Percentiles rank a stretch among this genome's conserved stretches.
These are phyloP conservation scores for Canariomyces notabilis DNA, from an alignment of 2,329 filamentous ascomycete genomes.

Conservation along the genomic window DNA sequence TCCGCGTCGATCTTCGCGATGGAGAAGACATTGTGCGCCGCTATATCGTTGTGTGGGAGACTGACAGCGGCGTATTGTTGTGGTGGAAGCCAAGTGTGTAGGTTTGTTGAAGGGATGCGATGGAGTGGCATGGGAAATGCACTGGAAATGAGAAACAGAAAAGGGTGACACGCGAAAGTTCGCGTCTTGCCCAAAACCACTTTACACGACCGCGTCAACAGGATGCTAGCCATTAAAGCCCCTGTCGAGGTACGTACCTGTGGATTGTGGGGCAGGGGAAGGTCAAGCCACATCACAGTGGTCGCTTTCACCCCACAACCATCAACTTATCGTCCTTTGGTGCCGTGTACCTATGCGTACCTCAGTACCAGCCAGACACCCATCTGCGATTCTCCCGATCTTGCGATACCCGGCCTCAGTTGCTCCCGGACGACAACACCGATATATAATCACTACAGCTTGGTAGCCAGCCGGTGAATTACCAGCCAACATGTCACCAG, in stretches of 20 bases:
- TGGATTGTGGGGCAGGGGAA: conserved; percentile 17
- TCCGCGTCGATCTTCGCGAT: conserved; percentile 48
- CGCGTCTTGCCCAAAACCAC: conserved; percentile 20
- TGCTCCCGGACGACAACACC: conserved; percentile 14
- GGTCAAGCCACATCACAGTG: conserved; percentile 25
- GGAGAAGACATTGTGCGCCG: conserved; percentile 55
- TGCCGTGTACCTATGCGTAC: no score
- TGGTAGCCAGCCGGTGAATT: conserved; percentile 14
- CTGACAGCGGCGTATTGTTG: neutral
- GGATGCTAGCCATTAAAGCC: conserved; percentile 19
- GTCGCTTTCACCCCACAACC: conserved; percentile 18
- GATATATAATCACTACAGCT: neutral
- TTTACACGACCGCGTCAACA: conserved; percentile 21
- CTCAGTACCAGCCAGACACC: conserved; percentile 1
- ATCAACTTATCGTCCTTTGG: no score
- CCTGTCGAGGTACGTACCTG: conserved; percentile 19
- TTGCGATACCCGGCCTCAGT: conserved; percentile 7
- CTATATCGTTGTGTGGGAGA: conserved; percentile 1
- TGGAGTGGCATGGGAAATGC: conserved; percentile 1
- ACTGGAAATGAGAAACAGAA: conserved; percentile 16
- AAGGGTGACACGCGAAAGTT: conserved; percentile 19
- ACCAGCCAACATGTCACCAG: conserved; percentile 57
- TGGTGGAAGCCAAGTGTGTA: conserved; percentile 3
- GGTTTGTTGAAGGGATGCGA: conserved; percentile 5
- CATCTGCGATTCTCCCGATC: neutral